Evolutionary conservation across 257 asterid species (phyloP).

Genomic region (Plantago major): DNA sequence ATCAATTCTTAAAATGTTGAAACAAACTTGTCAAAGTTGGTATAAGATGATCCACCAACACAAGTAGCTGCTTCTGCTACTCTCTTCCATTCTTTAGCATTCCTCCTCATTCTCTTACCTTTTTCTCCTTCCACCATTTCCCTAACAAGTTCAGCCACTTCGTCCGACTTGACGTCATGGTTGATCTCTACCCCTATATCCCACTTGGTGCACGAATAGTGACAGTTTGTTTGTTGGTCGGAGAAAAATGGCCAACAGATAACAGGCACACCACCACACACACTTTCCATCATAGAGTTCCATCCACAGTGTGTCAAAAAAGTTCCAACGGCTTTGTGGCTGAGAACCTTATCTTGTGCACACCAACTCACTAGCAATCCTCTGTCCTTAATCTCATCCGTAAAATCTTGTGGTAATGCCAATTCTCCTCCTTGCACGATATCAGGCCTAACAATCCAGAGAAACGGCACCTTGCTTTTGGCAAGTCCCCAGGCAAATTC

Average conservation of each 20-base stretch:
- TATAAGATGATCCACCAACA: slow-evolving; percentile 39
- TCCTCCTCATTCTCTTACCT: slow-evolving; percentile 37
- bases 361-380: slow-evolving; percentile 42
- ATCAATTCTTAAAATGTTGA: too few species aligned
- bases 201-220: slow-evolving; percentile 41
- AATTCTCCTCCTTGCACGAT: slow-evolving; percentile 31
- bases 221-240: slow-evolving; percentile 48
- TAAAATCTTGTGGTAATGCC: slow-evolving; percentile 27
- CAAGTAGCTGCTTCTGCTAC: slow-evolving; percentile 35
- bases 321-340: slow-evolving; percentile 34
- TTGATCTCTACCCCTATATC: slow-evolving; percentile 44
- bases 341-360: slow-evolving; percentile 40
- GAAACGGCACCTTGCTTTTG: slow-evolving; percentile 31
- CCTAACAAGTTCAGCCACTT: slow-evolving; percentile 31
- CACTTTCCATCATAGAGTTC: slow-evolving; percentile 40
- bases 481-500: slow-evolving; percentile 69
- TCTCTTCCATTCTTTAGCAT: slow-evolving; percentile 52
- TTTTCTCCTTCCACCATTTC: slow-evolving; percentile 41
- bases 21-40: slow-evolving; percentile 31
- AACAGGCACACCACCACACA: slow-evolving; percentile 38
- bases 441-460: slow-evolving; percentile 55
- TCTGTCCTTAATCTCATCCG: slow-evolving; percentile 37
- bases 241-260: slow-evolving; percentile 59
- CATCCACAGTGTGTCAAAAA: slow-evolving; percentile 55
- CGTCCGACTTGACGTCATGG: slow-evolving; percentile 38